A percentile compares a stretch with the other conserved stretches of the same genome.
phyloP scores from a whole-genome alignment of 768 basidiomycete species.

The Calocera cornea region DNA sequence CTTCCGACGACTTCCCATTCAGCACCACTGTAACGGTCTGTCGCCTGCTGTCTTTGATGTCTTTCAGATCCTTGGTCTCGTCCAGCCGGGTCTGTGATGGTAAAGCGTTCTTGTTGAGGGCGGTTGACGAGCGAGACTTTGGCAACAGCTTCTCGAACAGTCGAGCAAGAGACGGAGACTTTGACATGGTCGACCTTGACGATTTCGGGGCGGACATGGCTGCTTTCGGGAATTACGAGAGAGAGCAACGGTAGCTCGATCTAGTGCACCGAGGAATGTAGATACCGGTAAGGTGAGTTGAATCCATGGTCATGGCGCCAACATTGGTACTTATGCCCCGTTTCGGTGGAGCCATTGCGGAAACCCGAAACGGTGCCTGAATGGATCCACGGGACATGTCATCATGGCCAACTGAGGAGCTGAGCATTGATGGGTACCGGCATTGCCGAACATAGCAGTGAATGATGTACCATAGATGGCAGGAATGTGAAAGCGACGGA shows the following conservation, averaged over 20 bases:
- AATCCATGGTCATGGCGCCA: background rate
- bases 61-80: background rate
- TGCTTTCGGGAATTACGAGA: background rate
- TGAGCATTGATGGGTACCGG: background rate
- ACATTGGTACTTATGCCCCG: background rate
- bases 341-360: background rate
- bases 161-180: background rate
- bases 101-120: background rate
- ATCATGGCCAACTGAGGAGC: background rate
- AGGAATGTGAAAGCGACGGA: background rate
- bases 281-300: background rate
- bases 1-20: background rate
- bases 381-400: background rate
- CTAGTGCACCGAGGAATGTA: background rate
- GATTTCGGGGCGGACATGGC: background rate
- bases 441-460: background rate
- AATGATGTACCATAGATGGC: background rate
- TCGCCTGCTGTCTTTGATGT: background rate
- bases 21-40: background rate
- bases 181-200: background rate
- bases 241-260: background rate
- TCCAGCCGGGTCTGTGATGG: background rate
- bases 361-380: background rate
- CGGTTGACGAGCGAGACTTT: background rate
- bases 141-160: background rate